Conservation (phyloP, 257 asterid species). For the Capsicum baccatum region DNA sequence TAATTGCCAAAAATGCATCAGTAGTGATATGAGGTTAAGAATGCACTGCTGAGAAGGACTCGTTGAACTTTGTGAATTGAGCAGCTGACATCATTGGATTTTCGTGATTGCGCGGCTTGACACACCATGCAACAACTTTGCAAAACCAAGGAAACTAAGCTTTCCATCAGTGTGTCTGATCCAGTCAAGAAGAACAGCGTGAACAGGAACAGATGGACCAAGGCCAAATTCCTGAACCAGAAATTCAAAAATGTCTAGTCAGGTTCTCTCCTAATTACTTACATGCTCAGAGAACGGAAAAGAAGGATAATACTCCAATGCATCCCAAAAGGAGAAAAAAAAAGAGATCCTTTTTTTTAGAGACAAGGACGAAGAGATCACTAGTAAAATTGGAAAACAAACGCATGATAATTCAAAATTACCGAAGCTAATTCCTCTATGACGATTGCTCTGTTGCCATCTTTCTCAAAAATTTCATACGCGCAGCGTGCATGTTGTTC, state of each 20-base stretch:
- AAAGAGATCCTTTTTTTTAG: neutral
- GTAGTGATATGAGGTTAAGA: neutral
- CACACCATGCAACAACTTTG: conserved; percentile 73
- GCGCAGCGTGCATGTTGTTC: conserved; percentile 90
- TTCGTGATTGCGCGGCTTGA: conserved; percentile 16
- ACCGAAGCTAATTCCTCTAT: conserved; percentile 95
- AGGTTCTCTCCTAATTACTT: conserved; percentile 13
- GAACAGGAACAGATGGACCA: conserved; percentile 78
- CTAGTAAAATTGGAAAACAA: neutral
- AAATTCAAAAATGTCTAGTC: conserved; percentile 14
- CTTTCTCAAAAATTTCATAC: conserved; percentile 84
- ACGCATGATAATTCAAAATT: conserved; percentile 23
- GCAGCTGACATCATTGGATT: conserved; percentile 51
- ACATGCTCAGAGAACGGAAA: neutral
- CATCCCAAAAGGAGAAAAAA: neutral
- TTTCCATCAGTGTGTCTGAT: conserved; percentile 83
- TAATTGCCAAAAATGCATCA: conserved; percentile 23
- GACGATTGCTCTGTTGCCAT: conserved; percentile 79
- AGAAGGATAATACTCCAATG: neutral
- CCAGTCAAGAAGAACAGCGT: conserved; percentile 90
- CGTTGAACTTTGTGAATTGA: conserved; percentile 50
- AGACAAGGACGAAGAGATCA: neutral
- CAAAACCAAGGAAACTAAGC: conserved; percentile 84
- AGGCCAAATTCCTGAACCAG: conserved; percentile 79
- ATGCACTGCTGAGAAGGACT: neutral